A percentile compares a stretch with the other conserved stretches of the same genome.
These are phyloP conservation scores for Pseudogymnoascus sp. DNA, from an alignment of 2,329 filamentous ascomycete genomes.

Conservation along the genomic window DNA sequence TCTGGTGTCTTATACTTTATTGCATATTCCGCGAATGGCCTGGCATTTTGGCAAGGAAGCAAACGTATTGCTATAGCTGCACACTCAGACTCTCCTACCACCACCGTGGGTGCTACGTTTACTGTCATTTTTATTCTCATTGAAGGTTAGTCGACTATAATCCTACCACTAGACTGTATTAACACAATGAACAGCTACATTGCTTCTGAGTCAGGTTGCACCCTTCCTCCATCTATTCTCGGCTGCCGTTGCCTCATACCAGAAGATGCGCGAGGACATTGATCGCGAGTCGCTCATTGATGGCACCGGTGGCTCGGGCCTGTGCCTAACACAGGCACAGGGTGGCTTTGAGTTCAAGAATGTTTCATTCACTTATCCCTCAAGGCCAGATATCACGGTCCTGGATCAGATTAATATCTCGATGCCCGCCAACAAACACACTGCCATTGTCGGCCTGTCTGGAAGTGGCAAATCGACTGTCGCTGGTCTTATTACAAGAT, in stretches of 20 bases:
- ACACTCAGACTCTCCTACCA: conserved; percentile 12
- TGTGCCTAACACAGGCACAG: conserved; percentile 16
- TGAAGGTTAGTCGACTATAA: conserved; percentile 36
- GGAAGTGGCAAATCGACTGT: conserved; percentile 54
- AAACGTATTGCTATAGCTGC: conserved; percentile 39
- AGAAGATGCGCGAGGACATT: conserved; percentile 40
- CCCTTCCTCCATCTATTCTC: conserved; percentile 58
- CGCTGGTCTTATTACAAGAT: conserved; percentile 48
- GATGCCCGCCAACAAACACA: conserved; percentile 40
- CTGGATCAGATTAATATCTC: conserved; percentile 35
- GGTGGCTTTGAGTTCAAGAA: conserved; percentile 35
- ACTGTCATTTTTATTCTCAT: conserved; percentile 49
- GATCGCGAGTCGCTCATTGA: conserved; percentile 21
- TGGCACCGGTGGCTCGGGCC: conserved; percentile 17
- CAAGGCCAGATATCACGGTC: conserved; percentile 34
- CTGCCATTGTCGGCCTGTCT: conserved; percentile 53
- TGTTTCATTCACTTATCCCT: conserved; percentile 38
- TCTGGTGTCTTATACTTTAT: conserved; percentile 50
- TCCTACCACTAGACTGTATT: neutral
- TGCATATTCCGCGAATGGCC: conserved; percentile 49
- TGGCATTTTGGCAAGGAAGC: conserved; percentile 54
- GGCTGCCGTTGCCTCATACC: conserved; percentile 51
- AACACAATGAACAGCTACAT: conserved; percentile 30
- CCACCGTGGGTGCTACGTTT: conserved; percentile 36
- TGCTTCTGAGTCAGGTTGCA: conserved; percentile 57